These are phyloP conservation scores for Ustulina deusta DNA, from an alignment of 2,329 filamentous ascomycete species.

Conservation along the genomic window DNA sequence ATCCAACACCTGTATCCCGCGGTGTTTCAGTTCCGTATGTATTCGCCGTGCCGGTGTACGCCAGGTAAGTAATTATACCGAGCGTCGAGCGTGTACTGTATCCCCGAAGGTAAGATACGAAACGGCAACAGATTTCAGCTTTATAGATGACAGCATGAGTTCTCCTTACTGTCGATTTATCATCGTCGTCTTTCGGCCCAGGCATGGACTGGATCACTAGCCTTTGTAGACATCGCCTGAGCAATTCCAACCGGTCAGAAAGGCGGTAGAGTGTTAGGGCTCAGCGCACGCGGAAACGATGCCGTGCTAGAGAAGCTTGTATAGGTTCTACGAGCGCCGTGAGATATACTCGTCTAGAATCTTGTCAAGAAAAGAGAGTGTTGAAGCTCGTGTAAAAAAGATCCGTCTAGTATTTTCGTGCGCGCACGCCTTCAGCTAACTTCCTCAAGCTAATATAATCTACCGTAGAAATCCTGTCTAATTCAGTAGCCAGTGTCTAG, in stretches of 20 bases:
- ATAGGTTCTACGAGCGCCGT: not conserved
- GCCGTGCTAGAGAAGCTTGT: not conserved
- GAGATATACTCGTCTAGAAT: not conserved
- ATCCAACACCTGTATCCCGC: too few species aligned
- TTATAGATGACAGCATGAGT: conserved; percentile 1
- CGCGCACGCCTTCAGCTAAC: not conserved
- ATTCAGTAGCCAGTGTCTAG: not conserved
- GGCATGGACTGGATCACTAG: conserved; percentile 18
- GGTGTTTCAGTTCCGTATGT: too few species aligned
- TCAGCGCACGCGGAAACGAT: not conserved
- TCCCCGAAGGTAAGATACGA: not conserved
- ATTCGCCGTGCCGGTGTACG: too few species aligned
- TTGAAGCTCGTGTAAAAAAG: not conserved
- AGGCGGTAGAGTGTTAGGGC: conserved; percentile 5
- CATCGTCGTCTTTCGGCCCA: not conserved
- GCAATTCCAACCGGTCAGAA: not conserved
- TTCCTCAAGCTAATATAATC: not conserved
- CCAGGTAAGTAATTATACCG: too few species aligned
- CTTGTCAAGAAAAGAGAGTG: not conserved
- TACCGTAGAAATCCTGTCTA: not conserved
- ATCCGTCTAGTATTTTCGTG: not conserved
- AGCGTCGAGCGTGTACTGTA: too few species aligned
- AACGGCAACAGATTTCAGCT: not conserved
- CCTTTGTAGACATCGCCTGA: conserved; percentile 9
- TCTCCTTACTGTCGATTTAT: conserved; percentile 6